Evolutionary conservation across 495 filamentous ascomycete genomes (phyloP), one percentile per base, ranked within the genome.

Genomic region (Aspergillus nidulans): DNA sequence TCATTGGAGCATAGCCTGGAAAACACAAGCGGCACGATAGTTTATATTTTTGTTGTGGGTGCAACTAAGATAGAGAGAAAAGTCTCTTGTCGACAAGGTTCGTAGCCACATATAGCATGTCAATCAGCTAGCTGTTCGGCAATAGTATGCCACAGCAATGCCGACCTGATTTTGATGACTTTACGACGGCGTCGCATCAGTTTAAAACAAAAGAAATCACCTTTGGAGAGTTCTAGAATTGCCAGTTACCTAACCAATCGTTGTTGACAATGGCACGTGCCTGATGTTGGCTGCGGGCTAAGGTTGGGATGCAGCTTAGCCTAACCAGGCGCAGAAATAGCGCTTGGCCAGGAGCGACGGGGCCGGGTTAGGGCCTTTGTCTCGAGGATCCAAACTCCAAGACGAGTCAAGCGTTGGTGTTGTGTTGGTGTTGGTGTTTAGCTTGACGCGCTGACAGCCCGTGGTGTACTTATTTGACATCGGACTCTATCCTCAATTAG

Each of bases 1-100:
- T 49, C 49, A 58, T 53, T 49, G 43, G 53, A 58, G 44, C 36
- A 58, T 49, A 39, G 15, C 15, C 15, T 19, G 36, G 19, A 47
- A 20, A 7, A 10, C 15, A 21, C 15, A 21, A 43, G 24, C 28
- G 19, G 32, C 1, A 36, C 30, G 21, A 0, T 3, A 5, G 39
- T 34, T 48, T 21, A 41, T 42, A 23, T 55, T 44, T 55, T 48
- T 54, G 30, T 38, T 16, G 16, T 12, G 21, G 41, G 13, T 52
- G 25, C 7, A 52, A 18, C 23, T 26, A 41, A 10, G 13, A 18
- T 39, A 6, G 9, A 34, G 30, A 15, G 7, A 30, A 16, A 52
- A 43, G 40, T 34, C 4, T 28, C 12, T 21, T 20, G 24, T 53
- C 15, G 13, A 43, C 6, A 26, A 28, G 49, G 21, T 40, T 34